A percentile compares a stretch with the other conserved stretches of the same genome.
Evolutionary conservation across 2,329 filamentous ascomycete species (phyloP).

Genomic region (Teratosphaeria nubilosa): DNA sequence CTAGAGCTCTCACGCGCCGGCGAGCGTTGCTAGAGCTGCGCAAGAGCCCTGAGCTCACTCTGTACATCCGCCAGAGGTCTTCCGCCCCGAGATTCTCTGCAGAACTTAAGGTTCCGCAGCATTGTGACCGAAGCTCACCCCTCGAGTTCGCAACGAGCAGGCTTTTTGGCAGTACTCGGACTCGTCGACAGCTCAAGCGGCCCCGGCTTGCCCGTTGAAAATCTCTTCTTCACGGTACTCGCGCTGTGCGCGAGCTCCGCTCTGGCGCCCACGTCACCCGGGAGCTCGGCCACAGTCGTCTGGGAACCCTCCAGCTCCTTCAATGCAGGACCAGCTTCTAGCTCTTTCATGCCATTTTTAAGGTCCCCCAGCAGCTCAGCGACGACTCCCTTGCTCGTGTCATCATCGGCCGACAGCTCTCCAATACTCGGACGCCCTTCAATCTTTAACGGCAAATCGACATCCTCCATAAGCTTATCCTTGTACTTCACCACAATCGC

Average conservation of each 20-base stretch:
- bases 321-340: background rate
- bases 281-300: slow-evolving; percentile 1
- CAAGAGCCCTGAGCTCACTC: no score
- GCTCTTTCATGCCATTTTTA: slow-evolving; percentile 2
- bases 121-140: background rate
- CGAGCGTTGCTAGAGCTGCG: no score
- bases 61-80: no score
- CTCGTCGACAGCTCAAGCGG: background rate
- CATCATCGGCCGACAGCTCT: slow-evolving; percentile 1
- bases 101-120: background rate
- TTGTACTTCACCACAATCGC: slow-evolving; percentile 12
- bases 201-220: background rate
- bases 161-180: background rate
- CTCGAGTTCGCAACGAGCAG: background rate
- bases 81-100: no score
- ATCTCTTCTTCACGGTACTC: background rate
- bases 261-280: background rate
- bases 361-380: slow-evolving; percentile 3
- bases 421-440: background rate
- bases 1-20: no score
- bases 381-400: slow-evolving; percentile 1
- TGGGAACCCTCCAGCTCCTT: background rate
- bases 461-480: slow-evolving; percentile 12
- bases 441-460: slow-evolving; percentile 6
- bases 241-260: background rate